phyloP scores from a whole-genome alignment of 2,329 filamentous ascomycete genomes.

The Claviceps pusilla region DNA sequence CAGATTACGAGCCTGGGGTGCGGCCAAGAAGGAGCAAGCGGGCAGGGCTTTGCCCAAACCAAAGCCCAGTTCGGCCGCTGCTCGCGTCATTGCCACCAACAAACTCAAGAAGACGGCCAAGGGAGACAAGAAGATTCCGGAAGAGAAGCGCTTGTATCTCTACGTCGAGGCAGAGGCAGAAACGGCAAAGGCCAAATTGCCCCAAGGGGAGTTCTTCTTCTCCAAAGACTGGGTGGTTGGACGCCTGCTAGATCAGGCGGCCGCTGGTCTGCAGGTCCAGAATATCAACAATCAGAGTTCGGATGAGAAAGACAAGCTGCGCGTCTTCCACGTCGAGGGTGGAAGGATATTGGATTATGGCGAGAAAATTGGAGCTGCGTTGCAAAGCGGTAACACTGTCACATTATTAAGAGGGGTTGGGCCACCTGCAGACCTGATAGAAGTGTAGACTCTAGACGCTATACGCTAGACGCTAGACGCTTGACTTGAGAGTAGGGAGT shows the following conservation, averaged over 20 bases:
- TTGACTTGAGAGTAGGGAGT: not conserved
- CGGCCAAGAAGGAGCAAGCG: constrained; percentile 53
- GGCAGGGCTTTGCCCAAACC: constrained; percentile 44
- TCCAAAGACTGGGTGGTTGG: constrained; percentile 82
- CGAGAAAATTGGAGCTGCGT: constrained; percentile 61
- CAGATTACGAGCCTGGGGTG: constrained; percentile 66
- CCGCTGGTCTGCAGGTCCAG: constrained; percentile 60
- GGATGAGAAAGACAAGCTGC: constrained; percentile 62
- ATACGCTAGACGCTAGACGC: not conserved
- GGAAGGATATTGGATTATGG: constrained; percentile 75
- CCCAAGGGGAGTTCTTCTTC: constrained; percentile 69
- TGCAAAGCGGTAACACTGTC: constrained; percentile 76
- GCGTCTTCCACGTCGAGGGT: constrained; percentile 87
- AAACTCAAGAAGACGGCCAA: constrained; percentile 76
- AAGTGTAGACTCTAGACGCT: constrained; percentile 14
- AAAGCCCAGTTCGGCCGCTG: constrained; percentile 47
- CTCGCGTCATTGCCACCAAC: constrained; percentile 54
- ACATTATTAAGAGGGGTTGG: constrained; percentile 78
- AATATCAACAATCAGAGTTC: constrained; percentile 70
- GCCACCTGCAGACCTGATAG: constrained; percentile 58
- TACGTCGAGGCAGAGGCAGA: constrained; percentile 82
- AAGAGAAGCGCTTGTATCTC: constrained; percentile 78
- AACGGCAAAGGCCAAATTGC: constrained; percentile 69
- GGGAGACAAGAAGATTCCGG: constrained; percentile 67
- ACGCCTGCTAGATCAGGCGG: constrained; percentile 62